A percentile compares a stretch with the other conserved stretches of the same genome.
Evolutionary conservation across 2,329 filamentous ascomycete genomes (phyloP).

Genomic region (Aspergillus sp.): DNA sequence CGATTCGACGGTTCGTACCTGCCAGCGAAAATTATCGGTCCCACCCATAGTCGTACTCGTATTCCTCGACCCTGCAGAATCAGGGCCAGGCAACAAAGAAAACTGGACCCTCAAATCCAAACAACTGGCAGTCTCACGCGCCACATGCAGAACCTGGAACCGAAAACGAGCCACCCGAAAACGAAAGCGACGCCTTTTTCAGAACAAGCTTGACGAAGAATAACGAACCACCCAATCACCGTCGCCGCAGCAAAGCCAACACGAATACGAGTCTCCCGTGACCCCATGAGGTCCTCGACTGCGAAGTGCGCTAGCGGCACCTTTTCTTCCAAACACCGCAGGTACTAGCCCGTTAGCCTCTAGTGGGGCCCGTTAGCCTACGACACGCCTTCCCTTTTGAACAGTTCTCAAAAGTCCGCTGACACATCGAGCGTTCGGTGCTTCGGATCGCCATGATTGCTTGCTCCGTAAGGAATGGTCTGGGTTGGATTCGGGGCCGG

Average conservation of each 20-base stretch:
- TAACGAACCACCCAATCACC: background rate
- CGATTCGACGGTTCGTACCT: no score
- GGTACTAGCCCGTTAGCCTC: no score
- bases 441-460: slow-evolving; percentile 4
- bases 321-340: no score
- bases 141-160: background rate
- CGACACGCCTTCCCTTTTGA: slow-evolving; percentile 2
- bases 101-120: background rate
- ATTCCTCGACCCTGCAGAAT: no score
- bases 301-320: no score
- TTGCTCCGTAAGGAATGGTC: slow-evolving; percentile 1
- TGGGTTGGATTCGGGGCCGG: background rate
- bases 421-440: background rate
- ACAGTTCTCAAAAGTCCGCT: background rate
- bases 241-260: background rate
- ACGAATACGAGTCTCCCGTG: slow-evolving; percentile 3
- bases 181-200: background rate
- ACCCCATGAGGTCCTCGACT: background rate
- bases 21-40: no score
- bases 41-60: no score
- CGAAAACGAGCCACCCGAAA: background rate
- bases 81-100: background rate
- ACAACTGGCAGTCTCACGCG: no score
- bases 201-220: background rate
- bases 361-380: background rate